Evolutionary conservation across 1,139 yeast genomes (phyloP).

Genomic region (Yamadazyma atmosphaerica): DNA sequence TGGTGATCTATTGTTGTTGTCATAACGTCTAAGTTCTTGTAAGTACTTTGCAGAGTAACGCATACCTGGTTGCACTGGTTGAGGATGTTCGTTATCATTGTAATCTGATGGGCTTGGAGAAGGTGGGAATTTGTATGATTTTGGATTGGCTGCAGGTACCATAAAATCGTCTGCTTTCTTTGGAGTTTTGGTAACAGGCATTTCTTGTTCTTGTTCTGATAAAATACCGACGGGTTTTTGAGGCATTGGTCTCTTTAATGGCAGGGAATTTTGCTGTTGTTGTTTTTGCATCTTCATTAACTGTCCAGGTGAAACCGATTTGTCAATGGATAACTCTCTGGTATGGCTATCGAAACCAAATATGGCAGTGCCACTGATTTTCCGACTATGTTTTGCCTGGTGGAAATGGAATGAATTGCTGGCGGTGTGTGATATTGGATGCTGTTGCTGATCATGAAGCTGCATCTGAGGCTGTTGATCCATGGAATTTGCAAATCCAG

Average conservation of each 20-base stretch:
- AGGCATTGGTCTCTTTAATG: conserved; percentile 7
- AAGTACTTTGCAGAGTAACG: conserved; percentile 45
- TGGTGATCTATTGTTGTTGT: conserved; percentile 15
- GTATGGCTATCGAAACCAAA: conserved; percentile 61
- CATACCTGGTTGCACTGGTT: conserved; percentile 20
- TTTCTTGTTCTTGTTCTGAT: conserved; percentile 31
- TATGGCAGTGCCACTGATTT: conserved; percentile 61
- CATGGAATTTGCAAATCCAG: conserved; percentile 27
- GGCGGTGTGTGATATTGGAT: conserved; percentile 11
- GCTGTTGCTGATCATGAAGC: conserved; percentile 8
- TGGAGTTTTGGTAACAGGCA: conserved; percentile 6
- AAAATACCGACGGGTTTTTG: conserved; percentile 12
- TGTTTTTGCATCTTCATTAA: conserved; percentile 20
- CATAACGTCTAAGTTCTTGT: conserved; percentile 33
- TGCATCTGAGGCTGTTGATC: conserved; percentile 4
- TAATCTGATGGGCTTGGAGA: conserved; percentile 24
- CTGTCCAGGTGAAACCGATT: conserved; percentile 38
- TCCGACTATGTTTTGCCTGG: conserved; percentile 30
- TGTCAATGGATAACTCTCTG: conserved; percentile 50
- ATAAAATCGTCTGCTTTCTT: conserved; percentile 32
- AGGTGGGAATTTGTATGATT: conserved; percentile 52
- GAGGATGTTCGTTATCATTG: conserved; percentile 4
- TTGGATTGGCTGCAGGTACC: conserved; percentile 41
- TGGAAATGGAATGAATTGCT: conserved; percentile 15
- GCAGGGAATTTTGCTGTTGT: conserved; percentile 8